Evolutionary conservation across 2,329 filamentous ascomycete genomes (phyloP), one percentile per base, ranked within the genome.

Genomic region (Endocalyx cinctus): DNA sequence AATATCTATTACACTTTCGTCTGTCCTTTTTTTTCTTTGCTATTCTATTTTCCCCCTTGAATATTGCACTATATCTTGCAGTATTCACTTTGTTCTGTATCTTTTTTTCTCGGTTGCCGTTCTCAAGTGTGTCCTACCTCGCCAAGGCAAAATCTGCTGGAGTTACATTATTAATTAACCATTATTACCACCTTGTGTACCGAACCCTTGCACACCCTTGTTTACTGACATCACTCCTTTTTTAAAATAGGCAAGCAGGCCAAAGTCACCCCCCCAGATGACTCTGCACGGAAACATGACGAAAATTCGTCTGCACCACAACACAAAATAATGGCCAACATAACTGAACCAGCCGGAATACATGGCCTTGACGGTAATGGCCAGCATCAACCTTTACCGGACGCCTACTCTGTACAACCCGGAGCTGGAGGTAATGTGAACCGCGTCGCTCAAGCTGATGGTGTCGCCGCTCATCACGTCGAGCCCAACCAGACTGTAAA

Each of bases 201-300:
- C n/a, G n/a, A n/a, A n/a, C n/a, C n/a, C n/a, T n/a, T n/a, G n/a
- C n/a, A n/a, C n/a, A 25, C 35, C 29, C 36, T 34, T 43, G 41
- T 42, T 47, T 48, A 48, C 58, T 64, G 51, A 66, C 52, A 49
- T 55, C 44, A 47, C 45, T 39, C 42, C 38, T 37, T 26, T 41
- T 31, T 33, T 28, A 30, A 42, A 51, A 49, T 42, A 81, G 77
- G 90, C 65, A 96, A 96, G 71, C 88, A 95, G 72, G 90, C 88
- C 50, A 84, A 87, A 47, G 72, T 70, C 45, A 73, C 76, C 47
- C 69, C 73, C 48, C 48, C 67, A 46, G 73, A 77, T 44, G 71
- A 76, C 46, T 47, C 67, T 38, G 51, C 67, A 28, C 69, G 68
- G 41, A 74, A 73, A 61, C 70, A 69, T 58, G 68, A 79, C 46